Percentiles rank a stretch among this genome's conserved stretches.
phyloP scores from a whole-genome alignment of 306 rosid genomes.

The Cotoneaster glaucophyllus region DNA sequence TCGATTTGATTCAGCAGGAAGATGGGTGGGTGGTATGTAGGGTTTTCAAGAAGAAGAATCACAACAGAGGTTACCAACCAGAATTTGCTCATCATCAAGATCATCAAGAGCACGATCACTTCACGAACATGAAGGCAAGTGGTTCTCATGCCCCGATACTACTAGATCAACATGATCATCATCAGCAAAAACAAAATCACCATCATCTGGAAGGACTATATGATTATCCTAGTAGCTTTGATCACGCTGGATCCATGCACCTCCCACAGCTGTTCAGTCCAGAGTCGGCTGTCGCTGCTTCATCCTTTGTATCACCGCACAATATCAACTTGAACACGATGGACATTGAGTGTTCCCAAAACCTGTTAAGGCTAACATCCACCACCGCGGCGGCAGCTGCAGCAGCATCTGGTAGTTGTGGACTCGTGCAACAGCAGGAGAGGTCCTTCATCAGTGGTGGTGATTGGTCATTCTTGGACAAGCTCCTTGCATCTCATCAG shows the following conservation, averaged over 20 bases:
- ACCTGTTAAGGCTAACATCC: constrained; percentile 54
- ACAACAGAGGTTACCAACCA: constrained; percentile 44
- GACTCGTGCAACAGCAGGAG: constrained; percentile 40
- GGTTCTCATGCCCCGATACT: constrained; percentile 12
- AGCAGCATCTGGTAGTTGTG: background rate
- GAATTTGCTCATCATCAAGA: constrained; percentile 39
- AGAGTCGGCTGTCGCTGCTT: constrained; percentile 37
- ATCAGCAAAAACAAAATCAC: constrained; percentile 32
- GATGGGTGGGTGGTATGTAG: constrained; percentile 98
- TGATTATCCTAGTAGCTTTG: constrained; percentile 37
- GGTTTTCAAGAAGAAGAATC: constrained; percentile 85
- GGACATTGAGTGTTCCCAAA: constrained; percentile 65
- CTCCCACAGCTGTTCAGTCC: constrained; percentile 86
- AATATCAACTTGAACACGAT: constrained; percentile 8
- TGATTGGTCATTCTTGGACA: constrained; percentile 93
- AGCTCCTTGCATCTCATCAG: constrained; percentile 53
- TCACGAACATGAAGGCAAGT: constrained; percentile 35
- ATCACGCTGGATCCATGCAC: constrained; percentile 50
- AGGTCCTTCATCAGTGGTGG: constrained; percentile 47
- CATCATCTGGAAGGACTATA: constrained; percentile 42
- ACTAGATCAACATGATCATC: constrained; percentile 28
- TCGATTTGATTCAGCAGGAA: constrained; percentile 42
- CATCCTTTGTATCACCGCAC: constrained; percentile 25
- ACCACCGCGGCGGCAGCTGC: background rate
- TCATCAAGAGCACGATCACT: constrained; percentile 16